These are phyloP conservation scores for Akanthomyces uredinophilus DNA, from an alignment of 2,329 filamentous ascomycete species.

Conservation along the genomic window DNA sequence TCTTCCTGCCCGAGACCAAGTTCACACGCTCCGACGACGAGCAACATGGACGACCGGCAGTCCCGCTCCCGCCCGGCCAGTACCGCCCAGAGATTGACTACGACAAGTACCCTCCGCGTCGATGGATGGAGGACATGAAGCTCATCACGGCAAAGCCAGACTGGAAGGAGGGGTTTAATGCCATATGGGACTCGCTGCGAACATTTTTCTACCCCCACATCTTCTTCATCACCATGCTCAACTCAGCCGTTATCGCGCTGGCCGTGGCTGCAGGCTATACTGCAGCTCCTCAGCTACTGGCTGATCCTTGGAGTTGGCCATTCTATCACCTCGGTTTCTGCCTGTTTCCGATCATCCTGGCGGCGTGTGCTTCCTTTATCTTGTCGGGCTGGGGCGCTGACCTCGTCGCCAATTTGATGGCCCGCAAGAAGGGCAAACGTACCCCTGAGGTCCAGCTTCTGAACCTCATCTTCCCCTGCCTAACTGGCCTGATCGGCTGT, in stretches of 20 bases:
- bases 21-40: slow-evolving; percentile 26
- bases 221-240: slow-evolving; percentile 27
- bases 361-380: slow-evolving; percentile 19
- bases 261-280: slow-evolving; percentile 21
- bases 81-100: slow-evolving; percentile 25
- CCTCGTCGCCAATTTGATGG: slow-evolving; percentile 23
- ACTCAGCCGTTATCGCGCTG: slow-evolving; percentile 26
- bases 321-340: slow-evolving; percentile 26
- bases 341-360: slow-evolving; percentile 21
- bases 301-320: slow-evolving; percentile 24
- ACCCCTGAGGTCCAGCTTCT: slow-evolving; percentile 30
- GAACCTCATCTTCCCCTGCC: slow-evolving; percentile 27
- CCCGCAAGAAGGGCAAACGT: slow-evolving; percentile 24
- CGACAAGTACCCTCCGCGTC: slow-evolving; percentile 22
- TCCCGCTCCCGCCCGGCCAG: slow-evolving; percentile 22
- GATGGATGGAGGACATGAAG: slow-evolving; percentile 28
- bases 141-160: slow-evolving; percentile 27
- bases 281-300: slow-evolving; percentile 22
- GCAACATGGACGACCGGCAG: slow-evolving; percentile 22
- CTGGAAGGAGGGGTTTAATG: slow-evolving; percentile 23
- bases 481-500: slow-evolving; percentile 24
- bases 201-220: slow-evolving; percentile 30
- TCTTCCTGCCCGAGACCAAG: slow-evolving; percentile 31
- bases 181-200: slow-evolving; percentile 23
- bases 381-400: slow-evolving; percentile 27